Evolutionary conservation across 768 basidiomycete genomes (phyloP).

Genomic region (Termitomyces sp.): DNA sequence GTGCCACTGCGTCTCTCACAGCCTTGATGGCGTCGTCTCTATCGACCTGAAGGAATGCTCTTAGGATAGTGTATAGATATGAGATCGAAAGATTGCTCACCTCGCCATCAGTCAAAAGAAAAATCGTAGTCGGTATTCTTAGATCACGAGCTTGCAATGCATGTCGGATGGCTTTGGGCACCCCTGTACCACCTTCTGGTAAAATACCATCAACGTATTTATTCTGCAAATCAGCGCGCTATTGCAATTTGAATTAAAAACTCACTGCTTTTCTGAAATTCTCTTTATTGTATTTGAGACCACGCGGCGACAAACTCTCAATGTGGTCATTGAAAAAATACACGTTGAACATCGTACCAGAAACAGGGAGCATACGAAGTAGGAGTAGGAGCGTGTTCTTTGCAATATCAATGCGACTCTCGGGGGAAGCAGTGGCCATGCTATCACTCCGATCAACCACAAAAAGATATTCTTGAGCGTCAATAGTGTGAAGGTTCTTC

Average conservation of each 20-base stretch:
- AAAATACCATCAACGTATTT: slow-evolving; percentile 32
- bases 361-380: slow-evolving; percentile 41
- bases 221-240: slow-evolving; percentile 23
- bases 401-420: slow-evolving; percentile 37
- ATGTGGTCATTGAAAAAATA: slow-evolving; percentile 41
- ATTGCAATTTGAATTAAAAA: neutral
- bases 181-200: slow-evolving; percentile 51
- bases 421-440: slow-evolving; percentile 31
- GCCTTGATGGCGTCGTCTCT: slow-evolving; percentile 15
- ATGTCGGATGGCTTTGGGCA: slow-evolving; percentile 32
- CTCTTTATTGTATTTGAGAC: slow-evolving; percentile 26
- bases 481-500: slow-evolving; percentile 36
- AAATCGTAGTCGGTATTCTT: slow-evolving; percentile 40
- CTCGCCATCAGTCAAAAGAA: slow-evolving; percentile 59
- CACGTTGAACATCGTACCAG: slow-evolving; percentile 47
- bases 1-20: slow-evolving; percentile 26
- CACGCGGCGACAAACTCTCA: slow-evolving; percentile 29
- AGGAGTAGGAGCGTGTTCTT: slow-evolving; percentile 42
- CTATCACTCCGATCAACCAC: slow-evolving; percentile 55
- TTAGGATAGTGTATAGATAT: neutral
- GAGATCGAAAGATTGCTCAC: slow-evolving; percentile 19
- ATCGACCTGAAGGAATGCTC: slow-evolving; percentile 15
- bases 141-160: slow-evolving; percentile 30
- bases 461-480: slow-evolving; percentile 54
- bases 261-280: slow-evolving; percentile 34